These are phyloP conservation scores for Calamus simplicifolius DNA, from an alignment of 176 grass and related monocot genomes.

Conservation along the genomic window DNA sequence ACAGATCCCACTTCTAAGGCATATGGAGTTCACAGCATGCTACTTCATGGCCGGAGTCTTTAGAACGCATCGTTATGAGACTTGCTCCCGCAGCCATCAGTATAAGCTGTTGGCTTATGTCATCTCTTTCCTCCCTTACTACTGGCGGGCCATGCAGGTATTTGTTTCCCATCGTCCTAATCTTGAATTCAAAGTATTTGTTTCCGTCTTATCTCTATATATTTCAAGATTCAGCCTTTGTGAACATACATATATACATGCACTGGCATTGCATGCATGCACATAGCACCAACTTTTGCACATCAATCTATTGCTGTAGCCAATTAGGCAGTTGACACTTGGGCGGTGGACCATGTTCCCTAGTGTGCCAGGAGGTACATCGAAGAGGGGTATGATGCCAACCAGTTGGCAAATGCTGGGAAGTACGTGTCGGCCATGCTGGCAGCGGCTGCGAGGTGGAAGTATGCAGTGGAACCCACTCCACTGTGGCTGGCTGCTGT, in stretches of 20 bases:
- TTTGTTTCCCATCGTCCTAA: too few species aligned
- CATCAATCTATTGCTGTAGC: too few species aligned
- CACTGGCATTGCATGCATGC: too few species aligned
- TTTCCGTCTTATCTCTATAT: too few species aligned
- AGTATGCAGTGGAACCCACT: constrained; percentile 14
- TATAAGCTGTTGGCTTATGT: constrained; percentile 76
- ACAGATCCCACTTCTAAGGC: constrained; percentile 75
- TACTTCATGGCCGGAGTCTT: constrained; percentile 83
- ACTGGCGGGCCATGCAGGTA: constrained; percentile 99
- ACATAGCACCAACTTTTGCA: too few species aligned
- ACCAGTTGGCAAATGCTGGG: constrained; percentile 33
- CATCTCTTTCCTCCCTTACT: constrained; percentile 89
- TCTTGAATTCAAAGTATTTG: too few species aligned
- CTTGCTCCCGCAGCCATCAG: constrained; percentile 45
- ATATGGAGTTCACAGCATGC: constrained; percentile 77
- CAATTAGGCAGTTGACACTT: too few species aligned
- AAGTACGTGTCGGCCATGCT: constrained; percentile 41
- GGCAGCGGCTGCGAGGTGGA: constrained; percentile 26
- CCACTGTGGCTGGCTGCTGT: constrained; percentile 11
- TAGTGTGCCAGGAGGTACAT: constrained; percentile 36
- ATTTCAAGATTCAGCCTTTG: too few species aligned
- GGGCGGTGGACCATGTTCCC: not conserved
- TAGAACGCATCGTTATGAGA: constrained; percentile 41
- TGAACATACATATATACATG: too few species aligned
- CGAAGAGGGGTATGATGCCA: constrained; percentile 23